Conservation (phyloP, 306 rosid species). For the Rosa chinensis region DNA sequence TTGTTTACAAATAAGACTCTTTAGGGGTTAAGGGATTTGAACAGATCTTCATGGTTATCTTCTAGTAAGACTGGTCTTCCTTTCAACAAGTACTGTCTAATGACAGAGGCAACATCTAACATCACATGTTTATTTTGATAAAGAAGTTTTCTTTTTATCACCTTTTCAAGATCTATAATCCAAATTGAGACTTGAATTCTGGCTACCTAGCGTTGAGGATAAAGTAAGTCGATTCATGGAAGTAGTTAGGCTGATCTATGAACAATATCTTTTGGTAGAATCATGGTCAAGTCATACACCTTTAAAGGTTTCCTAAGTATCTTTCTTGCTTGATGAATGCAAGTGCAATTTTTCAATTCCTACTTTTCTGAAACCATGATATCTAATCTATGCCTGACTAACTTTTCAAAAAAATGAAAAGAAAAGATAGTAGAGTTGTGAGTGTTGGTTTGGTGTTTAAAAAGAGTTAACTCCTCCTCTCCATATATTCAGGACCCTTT, state of each 20-base stretch:
- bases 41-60: not conserved
- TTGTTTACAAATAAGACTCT: not conserved
- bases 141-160: not conserved
- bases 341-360: not conserved
- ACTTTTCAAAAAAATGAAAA: not conserved
- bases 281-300: not conserved
- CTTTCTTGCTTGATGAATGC: not conserved
- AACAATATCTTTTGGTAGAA: not conserved
- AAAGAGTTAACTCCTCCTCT: slow-evolving; percentile 22
- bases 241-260: not conserved
- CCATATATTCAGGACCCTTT: slow-evolving; percentile 65
- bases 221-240: not conserved
- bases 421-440: not conserved
- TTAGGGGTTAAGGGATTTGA: not conserved
- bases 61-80: not conserved
- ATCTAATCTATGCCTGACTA: not conserved
- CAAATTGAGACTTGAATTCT: not conserved
- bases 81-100: too few species aligned
- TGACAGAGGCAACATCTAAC: not conserved
- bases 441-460: not conserved
- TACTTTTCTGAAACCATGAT: not conserved
- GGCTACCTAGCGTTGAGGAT: not conserved
- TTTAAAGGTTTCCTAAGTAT: not conserved
- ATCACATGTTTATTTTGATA: not conserved
- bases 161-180: not conserved